These are phyloP conservation scores for Pseudovirgaria hyperparasitica DNA, from an alignment of 2,329 filamentous ascomycete species.

Conservation along the genomic window DNA sequence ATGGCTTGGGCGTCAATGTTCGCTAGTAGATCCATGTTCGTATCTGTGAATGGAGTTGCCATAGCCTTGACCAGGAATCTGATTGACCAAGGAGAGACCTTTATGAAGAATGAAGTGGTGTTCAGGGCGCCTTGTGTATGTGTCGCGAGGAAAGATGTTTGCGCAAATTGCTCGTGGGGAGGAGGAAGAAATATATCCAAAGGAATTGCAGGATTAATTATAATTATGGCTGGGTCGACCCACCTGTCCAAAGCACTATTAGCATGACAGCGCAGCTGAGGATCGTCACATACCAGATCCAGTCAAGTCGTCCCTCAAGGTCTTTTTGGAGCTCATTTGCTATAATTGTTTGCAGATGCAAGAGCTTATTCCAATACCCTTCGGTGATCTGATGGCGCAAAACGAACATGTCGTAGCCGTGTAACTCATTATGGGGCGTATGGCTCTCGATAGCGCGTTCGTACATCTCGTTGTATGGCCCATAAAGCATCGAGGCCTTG, in stretches of 20 bases:
- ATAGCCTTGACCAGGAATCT: constrained; percentile 9
- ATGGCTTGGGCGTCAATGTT: constrained; percentile 30
- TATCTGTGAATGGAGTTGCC: constrained; percentile 10
- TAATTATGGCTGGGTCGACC: constrained; percentile 13
- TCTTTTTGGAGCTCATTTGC: constrained; percentile 16
- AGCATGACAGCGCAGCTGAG: not conserved
- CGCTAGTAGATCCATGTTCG: constrained; percentile 4
- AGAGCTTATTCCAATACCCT: constrained; percentile 24
- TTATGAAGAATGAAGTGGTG: constrained; percentile 17
- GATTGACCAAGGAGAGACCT: constrained; percentile 13
- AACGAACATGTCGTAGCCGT: constrained; percentile 24
- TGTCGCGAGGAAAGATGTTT: constrained; percentile 14
- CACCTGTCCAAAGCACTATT: constrained; percentile 7
- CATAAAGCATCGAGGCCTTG: constrained; percentile 8
- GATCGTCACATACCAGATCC: constrained; percentile 13
- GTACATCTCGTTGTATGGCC: constrained; percentile 12
- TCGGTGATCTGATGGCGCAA: constrained; percentile 18
- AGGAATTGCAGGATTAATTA: constrained; percentile 17
- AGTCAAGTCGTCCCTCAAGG: constrained; percentile 11
- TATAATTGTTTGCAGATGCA: constrained; percentile 14
- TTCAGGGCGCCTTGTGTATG: constrained; percentile 13
- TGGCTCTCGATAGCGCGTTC: constrained; percentile 25
- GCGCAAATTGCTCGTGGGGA: constrained; percentile 5
- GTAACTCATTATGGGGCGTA: constrained; percentile 17
- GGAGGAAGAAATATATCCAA: constrained; percentile 20